These are phyloP conservation scores for Cyclotella atomus DNA, from an alignment of 108 stramenopile genomes.

Conservation along the genomic window DNA sequence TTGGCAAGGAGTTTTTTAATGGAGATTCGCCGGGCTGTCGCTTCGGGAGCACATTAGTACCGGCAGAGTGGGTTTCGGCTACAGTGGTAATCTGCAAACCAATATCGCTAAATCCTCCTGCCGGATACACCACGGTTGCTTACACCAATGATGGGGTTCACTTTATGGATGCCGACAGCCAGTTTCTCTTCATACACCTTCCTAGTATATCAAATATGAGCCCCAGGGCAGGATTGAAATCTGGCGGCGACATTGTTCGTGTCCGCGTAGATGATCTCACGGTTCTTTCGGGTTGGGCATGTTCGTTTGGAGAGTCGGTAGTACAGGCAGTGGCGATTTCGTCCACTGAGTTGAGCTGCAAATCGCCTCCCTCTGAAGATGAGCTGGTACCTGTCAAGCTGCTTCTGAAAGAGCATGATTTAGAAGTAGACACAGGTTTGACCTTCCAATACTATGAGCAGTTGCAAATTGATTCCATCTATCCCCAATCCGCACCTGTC, in stretches of 20 bases:
- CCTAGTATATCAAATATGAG: conserved; percentile 1
- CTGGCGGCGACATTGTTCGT: conserved; percentile 1
- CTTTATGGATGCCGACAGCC: conserved; percentile 11
- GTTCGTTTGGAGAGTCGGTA: conserved; percentile 15
- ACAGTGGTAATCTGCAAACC: conserved; percentile 24
- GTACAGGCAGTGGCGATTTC: conserved; percentile 18
- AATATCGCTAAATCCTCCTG: conserved; percentile 1
- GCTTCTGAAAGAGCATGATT: conserved; percentile 12
- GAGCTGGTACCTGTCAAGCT: conserved; percentile 9
- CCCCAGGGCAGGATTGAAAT: conserved; percentile 6
- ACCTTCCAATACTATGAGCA: conserved; percentile 22
- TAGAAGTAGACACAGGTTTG: conserved; percentile 25
- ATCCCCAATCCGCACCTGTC: conserved; percentile 19
- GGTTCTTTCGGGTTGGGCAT: conserved; percentile 16
- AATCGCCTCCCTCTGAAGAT: conserved; percentile 16
- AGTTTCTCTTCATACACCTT: conserved; percentile 17
- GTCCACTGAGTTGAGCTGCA: conserved; percentile 18
- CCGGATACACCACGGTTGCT: conserved; percentile 19
- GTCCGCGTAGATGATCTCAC: conserved; percentile 15
- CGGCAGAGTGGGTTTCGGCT: conserved; percentile 21
- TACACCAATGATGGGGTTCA: conserved; percentile 41
- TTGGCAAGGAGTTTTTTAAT: conserved; percentile 23
- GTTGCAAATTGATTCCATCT: conserved; percentile 12
- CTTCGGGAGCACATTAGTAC: conserved; percentile 25
- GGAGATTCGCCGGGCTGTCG: conserved; percentile 25